Evolutionary conservation across 352 stramenopile genomes (phyloP).

Genomic region (Globisporangium polare): DNA sequence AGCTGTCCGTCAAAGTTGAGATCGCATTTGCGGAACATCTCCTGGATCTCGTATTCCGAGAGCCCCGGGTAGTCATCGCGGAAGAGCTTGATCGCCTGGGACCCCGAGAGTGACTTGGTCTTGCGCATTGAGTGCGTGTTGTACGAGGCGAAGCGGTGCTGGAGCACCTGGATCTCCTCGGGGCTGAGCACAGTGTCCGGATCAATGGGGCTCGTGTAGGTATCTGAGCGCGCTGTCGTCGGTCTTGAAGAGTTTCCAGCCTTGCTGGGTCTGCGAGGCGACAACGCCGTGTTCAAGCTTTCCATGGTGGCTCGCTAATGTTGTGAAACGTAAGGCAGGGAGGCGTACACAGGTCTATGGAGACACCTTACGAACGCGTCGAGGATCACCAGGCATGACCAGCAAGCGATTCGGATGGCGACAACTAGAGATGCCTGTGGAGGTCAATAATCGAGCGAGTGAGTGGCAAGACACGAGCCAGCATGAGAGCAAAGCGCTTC

Average conservation of each 20-base stretch:
- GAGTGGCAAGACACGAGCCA: not conserved
- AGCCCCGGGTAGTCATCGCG: constrained; percentile 56
- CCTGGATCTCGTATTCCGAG: constrained; percentile 57
- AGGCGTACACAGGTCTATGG: not conserved
- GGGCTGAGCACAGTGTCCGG: constrained; percentile 34
- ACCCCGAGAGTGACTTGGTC: constrained; percentile 24
- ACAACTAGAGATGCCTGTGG: not conserved
- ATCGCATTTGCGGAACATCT: constrained; percentile 57
- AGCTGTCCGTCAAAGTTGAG: constrained; percentile 54
- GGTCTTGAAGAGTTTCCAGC: not conserved
- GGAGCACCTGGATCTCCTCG: constrained; percentile 47
- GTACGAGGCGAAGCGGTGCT: constrained; percentile 38
- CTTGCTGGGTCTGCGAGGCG: not conserved
- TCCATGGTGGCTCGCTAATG: not conserved
- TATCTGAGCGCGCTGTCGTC: constrained; percentile 1
- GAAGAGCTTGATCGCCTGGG: constrained; percentile 56
- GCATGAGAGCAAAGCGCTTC: not conserved
- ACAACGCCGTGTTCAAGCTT: not conserved
- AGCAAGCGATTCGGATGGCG: not conserved
- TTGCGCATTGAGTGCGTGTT: not conserved
- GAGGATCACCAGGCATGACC: not conserved
- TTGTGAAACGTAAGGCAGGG: not conserved
- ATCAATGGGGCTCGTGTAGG: constrained; percentile 23
- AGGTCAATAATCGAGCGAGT: not conserved
- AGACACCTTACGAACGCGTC: not conserved